Evolutionary conservation across 2,329 filamentous ascomycete species (phyloP).

Genomic region (Chaetothyriales sp.): DNA sequence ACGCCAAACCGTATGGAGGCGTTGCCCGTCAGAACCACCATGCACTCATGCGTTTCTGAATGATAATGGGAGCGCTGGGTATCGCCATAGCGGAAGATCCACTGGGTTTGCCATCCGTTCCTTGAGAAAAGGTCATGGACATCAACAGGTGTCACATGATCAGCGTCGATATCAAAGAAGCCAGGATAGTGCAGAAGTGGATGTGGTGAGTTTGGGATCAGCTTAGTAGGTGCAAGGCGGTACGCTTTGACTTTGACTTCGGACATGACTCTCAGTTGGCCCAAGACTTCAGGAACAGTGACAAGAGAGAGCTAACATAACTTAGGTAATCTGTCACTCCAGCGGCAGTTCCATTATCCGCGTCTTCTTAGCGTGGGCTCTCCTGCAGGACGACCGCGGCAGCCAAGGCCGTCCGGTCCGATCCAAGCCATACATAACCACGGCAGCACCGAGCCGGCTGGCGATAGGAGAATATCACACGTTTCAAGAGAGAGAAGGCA

Average conservation of each 20-base stretch:
- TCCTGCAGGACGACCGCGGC: too few species aligned
- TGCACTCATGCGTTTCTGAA: constrained; percentile 41
- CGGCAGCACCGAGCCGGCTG: too few species aligned
- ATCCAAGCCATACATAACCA: too few species aligned
- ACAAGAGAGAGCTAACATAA: neutral
- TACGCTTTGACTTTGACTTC: constrained; percentile 21
- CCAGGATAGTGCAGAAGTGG: constrained; percentile 40
- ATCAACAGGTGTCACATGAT: constrained; percentile 12
- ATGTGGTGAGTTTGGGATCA: constrained; percentile 38
- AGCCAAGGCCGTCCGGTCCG: too few species aligned
- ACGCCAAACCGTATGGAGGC: constrained; percentile 42
- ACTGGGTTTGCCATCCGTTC: constrained; percentile 40
- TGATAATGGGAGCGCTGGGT: constrained; percentile 45
- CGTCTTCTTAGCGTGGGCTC: too few species aligned
- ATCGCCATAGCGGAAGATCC: constrained; percentile 42
- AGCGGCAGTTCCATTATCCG: too few species aligned
- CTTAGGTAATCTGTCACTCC: neutral
- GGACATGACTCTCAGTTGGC: constrained; percentile 41
- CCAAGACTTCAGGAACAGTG: neutral
- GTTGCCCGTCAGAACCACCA: constrained; percentile 39
- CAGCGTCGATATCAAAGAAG: constrained; percentile 23
- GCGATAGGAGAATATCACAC: too few species aligned
- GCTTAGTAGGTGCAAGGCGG: constrained; percentile 28
- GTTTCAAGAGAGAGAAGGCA: too few species aligned
- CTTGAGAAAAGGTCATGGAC: constrained; percentile 32